Conservation (phyloP, 345 rosid genomes). For the Eucalyptus microcorys region DNA sequence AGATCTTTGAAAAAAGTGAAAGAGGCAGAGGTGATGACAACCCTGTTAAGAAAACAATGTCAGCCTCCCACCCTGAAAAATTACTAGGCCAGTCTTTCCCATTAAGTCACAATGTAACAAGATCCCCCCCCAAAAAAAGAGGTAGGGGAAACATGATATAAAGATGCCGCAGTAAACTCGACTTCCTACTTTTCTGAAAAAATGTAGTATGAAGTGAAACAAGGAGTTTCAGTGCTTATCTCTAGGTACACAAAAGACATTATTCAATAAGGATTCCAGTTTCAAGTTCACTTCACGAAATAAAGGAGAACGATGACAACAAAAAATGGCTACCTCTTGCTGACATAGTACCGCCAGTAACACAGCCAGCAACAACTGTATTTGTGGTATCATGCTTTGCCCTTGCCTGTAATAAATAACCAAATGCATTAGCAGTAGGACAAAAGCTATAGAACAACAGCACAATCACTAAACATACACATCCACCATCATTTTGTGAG, state of each 20-base stretch:
- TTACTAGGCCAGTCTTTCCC: not conserved
- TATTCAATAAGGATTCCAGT: not conserved
- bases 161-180: not conserved
- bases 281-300: not conserved
- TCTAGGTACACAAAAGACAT: not conserved
- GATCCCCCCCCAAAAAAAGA: not conserved
- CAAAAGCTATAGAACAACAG: not conserved
- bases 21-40: not conserved
- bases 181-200: not conserved
- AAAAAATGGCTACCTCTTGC: slow-evolving; percentile 52
- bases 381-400: slow-evolving; percentile 82
- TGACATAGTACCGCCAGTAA: slow-evolving; percentile 77
- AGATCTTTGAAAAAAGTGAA: not conserved
- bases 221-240: not conserved
- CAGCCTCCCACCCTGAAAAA: not conserved
- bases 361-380: slow-evolving; percentile 84
- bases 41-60: not conserved
- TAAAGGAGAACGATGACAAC: not conserved
- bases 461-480: not conserved
- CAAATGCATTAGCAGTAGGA: not conserved
- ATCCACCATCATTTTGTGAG: not conserved
- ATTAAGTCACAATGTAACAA: not conserved
- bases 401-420: slow-evolving; percentile 36
- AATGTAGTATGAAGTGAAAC: not conserved
- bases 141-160: not conserved